Conservation (phyloP, 2,329 filamentous ascomycete genomes). For the Chalaropsis ovoidea region DNA sequence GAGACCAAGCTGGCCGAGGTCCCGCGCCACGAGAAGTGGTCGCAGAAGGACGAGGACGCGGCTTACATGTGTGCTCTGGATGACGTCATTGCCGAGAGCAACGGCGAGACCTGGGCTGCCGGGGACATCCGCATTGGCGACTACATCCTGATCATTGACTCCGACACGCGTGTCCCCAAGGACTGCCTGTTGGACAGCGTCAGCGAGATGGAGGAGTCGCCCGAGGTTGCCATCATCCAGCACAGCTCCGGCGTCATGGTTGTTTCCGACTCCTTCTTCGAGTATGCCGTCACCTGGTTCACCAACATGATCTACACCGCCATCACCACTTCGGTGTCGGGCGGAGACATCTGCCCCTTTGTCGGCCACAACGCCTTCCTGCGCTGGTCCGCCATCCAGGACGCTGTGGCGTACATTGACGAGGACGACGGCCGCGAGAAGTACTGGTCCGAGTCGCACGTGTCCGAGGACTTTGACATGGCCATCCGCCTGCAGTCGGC, state of each 20-base stretch:
- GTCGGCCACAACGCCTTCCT: slow-evolving; percentile 70
- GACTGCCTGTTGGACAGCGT: slow-evolving; percentile 63
- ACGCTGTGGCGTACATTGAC: slow-evolving; percentile 49
- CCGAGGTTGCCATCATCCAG: slow-evolving; percentile 61
- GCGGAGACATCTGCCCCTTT: slow-evolving; percentile 63
- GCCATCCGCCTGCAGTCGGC: slow-evolving; percentile 62
- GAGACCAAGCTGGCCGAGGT: slow-evolving; percentile 56
- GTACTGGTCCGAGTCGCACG: slow-evolving; percentile 71
- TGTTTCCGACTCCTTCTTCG: slow-evolving; percentile 60
- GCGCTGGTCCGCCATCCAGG: slow-evolving; percentile 47
- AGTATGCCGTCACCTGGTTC: slow-evolving; percentile 65
- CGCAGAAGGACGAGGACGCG: slow-evolving; percentile 54
- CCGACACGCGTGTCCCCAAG: slow-evolving; percentile 64
- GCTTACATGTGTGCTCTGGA: slow-evolving; percentile 57
- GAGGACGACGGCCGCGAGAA: slow-evolving; percentile 65
- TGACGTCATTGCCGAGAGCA: slow-evolving; percentile 51
- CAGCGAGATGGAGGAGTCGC: slow-evolving; percentile 59
- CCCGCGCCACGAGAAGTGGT: slow-evolving; percentile 52
- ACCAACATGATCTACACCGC: slow-evolving; percentile 68
- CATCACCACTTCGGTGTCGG: slow-evolving; percentile 60
- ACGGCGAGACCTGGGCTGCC: slow-evolving; percentile 67
- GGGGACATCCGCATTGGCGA: slow-evolving; percentile 80
- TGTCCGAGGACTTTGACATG: slow-evolving; percentile 77
- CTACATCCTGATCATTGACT: slow-evolving; percentile 63
- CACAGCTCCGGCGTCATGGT: slow-evolving; percentile 69